These are phyloP conservation scores for Coccomyxa sp. DNA, from an alignment of 139 green algal genomes.

Conservation along the genomic window DNA sequence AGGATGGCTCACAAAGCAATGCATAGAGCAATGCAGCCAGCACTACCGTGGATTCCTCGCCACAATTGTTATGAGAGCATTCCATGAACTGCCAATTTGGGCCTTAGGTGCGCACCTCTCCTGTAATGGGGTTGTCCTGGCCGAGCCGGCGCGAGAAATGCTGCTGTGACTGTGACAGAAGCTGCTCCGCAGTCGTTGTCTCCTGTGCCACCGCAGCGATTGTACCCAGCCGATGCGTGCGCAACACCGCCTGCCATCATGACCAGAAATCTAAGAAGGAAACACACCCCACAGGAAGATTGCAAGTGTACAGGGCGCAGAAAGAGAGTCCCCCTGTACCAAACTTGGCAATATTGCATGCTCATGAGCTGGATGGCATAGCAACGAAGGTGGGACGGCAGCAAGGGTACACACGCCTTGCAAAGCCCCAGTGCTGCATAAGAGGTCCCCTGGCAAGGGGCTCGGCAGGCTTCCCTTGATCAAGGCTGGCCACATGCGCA, in stretches of 20 bases:
- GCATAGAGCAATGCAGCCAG: too few species aligned
- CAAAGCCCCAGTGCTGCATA: too few species aligned
- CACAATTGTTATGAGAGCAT: too few species aligned
- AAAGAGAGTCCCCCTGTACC: too few species aligned
- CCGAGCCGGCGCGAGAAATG: background rate
- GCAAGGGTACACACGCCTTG: too few species aligned
- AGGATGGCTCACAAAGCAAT: too few species aligned
- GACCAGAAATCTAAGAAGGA: too few species aligned
- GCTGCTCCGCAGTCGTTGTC: background rate
- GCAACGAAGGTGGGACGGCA: background rate
- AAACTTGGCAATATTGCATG: background rate
- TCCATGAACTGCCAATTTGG: too few species aligned
- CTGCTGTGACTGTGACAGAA: background rate
- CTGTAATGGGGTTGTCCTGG: background rate
- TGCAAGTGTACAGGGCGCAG: too few species aligned
- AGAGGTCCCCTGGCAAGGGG: background rate
- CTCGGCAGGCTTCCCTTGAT: background rate
- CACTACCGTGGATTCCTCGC: too few species aligned
- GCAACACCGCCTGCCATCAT: background rate
- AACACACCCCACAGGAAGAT: too few species aligned
- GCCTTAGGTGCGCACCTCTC: background rate
- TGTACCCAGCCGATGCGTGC: background rate
- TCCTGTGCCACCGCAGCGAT: background rate
- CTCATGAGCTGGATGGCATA: background rate
- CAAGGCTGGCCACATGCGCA: too few species aligned